A percentile compares a stretch with the other conserved stretches of the same genome.
These are phyloP conservation scores for Vigna unguiculata DNA, from an alignment of 306 rosid genomes.

Conservation along the genomic window DNA sequence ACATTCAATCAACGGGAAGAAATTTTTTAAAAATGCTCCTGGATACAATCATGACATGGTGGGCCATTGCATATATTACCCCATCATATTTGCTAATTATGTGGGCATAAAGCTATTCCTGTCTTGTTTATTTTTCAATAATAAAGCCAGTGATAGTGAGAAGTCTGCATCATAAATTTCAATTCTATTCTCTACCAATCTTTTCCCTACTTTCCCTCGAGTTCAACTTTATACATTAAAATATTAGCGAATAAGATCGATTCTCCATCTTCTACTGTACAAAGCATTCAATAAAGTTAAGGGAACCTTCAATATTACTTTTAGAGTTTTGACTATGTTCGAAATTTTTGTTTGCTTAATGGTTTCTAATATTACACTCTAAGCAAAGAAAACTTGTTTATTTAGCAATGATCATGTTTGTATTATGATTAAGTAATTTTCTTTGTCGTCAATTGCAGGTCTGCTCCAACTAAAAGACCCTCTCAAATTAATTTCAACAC, in stretches of 20 bases:
- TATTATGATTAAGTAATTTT: conserved; percentile 25
- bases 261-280: conserved; percentile 28
- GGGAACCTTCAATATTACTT: conserved; percentile 42
- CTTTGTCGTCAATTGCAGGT: conserved; percentile 57
- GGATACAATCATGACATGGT: conserved; percentile 20
- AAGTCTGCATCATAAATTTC: conserved; percentile 39
- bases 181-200: conserved; percentile 33
- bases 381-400: conserved; percentile 48
- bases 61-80: conserved; percentile 47
- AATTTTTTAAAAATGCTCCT: conserved; percentile 2
- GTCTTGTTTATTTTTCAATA: conserved; percentile 28
- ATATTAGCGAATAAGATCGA: conserved; percentile 26
- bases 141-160: conserved; percentile 42
- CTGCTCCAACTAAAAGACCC: conserved; percentile 76
- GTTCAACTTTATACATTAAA: conserved; percentile 45
- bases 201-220: conserved; percentile 36
- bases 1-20: conserved; percentile 1
- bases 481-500: conserved; percentile 48
- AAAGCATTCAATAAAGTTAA: conserved; percentile 45
- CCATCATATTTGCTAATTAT: conserved; percentile 43
- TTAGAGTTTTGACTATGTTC: conserved; percentile 35
- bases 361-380: conserved; percentile 40
- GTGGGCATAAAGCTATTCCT: conserved; percentile 37
- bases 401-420: conserved; percentile 34
- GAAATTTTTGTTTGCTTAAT: conserved; percentile 18